A percentile compares a stretch with the other conserved stretches of the same genome.
phyloP scores from a whole-genome alignment of 139 green algal genomes.

The Nannochloris sp. region DNA sequence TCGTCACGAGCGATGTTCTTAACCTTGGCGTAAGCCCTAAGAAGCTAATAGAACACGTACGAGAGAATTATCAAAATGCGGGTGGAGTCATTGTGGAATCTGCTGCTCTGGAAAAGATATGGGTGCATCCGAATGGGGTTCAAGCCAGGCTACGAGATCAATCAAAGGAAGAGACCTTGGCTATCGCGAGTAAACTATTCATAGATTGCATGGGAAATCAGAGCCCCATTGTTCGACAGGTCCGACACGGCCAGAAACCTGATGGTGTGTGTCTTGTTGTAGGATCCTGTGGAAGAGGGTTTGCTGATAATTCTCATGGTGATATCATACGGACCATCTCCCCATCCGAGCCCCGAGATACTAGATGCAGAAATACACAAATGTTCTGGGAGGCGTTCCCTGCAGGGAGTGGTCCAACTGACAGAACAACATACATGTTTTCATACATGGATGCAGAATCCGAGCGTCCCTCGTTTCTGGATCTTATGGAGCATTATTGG shows the following conservation, averaged over 20 bases:
- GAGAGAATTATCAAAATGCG: conserved; percentile 46
- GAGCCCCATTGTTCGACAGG: conserved; percentile 82
- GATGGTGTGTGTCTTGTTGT: conserved; percentile 95
- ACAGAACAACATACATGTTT: conserved; percentile 98
- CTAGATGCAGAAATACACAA: conserved; percentile 30
- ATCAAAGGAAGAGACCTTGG: neutral
- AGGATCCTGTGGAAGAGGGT: conserved; percentile 69
- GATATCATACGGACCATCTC: conserved; percentile 77
- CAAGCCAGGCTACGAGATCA: conserved; percentile 30
- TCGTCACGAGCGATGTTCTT: conserved; percentile 81
- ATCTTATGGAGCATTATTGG: conserved; percentile 92
- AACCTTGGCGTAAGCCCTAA: conserved; percentile 84
- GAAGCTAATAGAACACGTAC: conserved; percentile 29
- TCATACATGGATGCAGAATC: conserved; percentile 78
- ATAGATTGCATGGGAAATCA: conserved; percentile 92
- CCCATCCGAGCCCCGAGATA: conserved; percentile 1
- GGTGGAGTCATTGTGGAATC: conserved; percentile 70
- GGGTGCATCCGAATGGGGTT: conserved; percentile 51
- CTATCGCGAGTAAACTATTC: conserved; percentile 53
- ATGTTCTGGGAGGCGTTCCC: conserved; percentile 91
- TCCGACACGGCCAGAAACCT: conserved; percentile 68
- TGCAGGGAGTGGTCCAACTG: conserved; percentile 48
- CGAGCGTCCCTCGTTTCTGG: conserved; percentile 52
- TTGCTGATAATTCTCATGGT: conserved; percentile 66
- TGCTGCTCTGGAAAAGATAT: conserved; percentile 30